Evolutionary conservation across 257 asterid genomes (phyloP), one percentile per base, ranked within the genome.

Genomic region (Salvia rosmarinus): DNA sequence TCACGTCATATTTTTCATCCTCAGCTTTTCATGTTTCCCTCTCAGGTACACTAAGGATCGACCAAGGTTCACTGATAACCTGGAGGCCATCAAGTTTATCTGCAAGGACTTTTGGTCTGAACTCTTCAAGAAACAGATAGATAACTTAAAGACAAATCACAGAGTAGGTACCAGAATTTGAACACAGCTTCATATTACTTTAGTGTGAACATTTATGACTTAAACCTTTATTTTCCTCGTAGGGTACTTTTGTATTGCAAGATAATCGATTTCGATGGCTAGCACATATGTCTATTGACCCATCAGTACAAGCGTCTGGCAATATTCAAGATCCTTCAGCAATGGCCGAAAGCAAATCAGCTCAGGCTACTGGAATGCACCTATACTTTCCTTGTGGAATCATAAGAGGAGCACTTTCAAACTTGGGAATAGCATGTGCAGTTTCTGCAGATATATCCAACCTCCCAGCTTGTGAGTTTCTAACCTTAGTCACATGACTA

Each of bases 81-180:
- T 94, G 73, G 99, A 94, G 77, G 99, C 98, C 11, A 91, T 94
- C 82, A 94, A 94, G 84, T 94, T 91, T 75, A 88, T 94, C 69
- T 94, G 99, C 93, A 94, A 94, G 82, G 99, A 94, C 85, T 94
- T 94, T 61, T 94, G 99, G 98, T 89, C 96, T 59, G 98, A 94
- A 80, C 92, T 94, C 81, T 94, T 94, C 86, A 94, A 91, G 89
- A 94, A 94, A 83, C 97, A 94, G 89, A 91, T 94, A 44, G 99
- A 94, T 77, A 94, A 94, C 88, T 83, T 94, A 52, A 94, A 89
- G 91, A 94, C 99, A 61, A 94, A 94, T 76, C 99, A 94, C 67
- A 84, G 96, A 75, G 99, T 94, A 85, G 73, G 95, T 79, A 72
- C n/a, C 69, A 60, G 61, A 67, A 64, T 67, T 77, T 70, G 51